Evolutionary conservation across 257 asterid genomes (phyloP).

Genomic region (Przewalskia tangutica): DNA sequence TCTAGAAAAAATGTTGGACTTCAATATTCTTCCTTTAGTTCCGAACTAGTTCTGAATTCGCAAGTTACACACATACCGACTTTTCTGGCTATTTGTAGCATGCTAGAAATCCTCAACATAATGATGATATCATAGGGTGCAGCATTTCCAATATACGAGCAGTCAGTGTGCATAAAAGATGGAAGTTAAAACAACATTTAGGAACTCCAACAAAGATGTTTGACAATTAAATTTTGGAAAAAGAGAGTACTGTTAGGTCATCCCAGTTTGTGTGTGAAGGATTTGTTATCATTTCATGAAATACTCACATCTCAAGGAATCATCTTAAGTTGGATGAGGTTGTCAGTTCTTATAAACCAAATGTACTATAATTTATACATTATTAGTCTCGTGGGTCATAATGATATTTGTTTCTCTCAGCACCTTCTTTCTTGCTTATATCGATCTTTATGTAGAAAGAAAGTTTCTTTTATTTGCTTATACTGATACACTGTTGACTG

Average conservation of each 20-base stretch:
- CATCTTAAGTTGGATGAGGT: background rate
- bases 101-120: background rate
- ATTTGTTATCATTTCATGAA: background rate
- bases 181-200: background rate
- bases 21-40: background rate
- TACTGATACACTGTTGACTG: slow-evolving; percentile 2
- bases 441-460: background rate
- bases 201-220: background rate
- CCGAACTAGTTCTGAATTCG: background rate
- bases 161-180: background rate
- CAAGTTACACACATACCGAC: background rate
- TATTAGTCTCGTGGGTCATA: background rate
- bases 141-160: background rate
- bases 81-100: background rate
- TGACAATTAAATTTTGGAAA: background rate
- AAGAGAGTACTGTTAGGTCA: background rate
- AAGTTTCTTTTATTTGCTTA: background rate
- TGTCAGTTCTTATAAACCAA: background rate
- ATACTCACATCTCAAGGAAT: background rate
- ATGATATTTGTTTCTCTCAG: background rate
- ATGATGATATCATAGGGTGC: background rate
- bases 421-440: background rate
- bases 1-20: background rate
- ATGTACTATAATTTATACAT: background rate
- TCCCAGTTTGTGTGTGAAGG: background rate